A percentile compares a stretch with the other conserved stretches of the same genome.
These are phyloP conservation scores for Ilex asprella DNA, from an alignment of 257 asterid genomes.

Conservation along the genomic window DNA sequence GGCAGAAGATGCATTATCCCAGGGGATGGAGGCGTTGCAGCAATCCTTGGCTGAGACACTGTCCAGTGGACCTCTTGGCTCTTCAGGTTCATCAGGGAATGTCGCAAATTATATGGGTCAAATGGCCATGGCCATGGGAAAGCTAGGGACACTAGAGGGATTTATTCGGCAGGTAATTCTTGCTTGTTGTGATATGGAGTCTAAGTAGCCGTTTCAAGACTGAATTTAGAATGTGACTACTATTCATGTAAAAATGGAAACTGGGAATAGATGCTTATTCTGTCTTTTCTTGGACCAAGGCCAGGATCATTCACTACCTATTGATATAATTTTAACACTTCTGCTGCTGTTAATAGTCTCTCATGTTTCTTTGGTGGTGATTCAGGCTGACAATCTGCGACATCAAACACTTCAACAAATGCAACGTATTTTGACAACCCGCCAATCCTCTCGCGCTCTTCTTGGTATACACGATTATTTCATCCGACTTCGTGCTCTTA, in stretches of 20 bases:
- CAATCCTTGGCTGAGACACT: conserved; percentile 13
- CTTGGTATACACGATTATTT: conserved; percentile 82
- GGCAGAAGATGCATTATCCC: conserved; percentile 13
- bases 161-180: conserved; percentile 10
- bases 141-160: conserved; percentile 16
- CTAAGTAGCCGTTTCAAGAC: too few species aligned
- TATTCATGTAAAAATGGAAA: too few species aligned
- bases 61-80: conserved; percentile 6
- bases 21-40: background rate
- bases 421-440: conserved; percentile 84
- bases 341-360: background rate
- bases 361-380: background rate
- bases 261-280: too few species aligned
- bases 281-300: too few species aligned
- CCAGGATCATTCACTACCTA: too few species aligned
- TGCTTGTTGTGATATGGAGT: too few species aligned
- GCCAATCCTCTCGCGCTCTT: conserved; percentile 92
- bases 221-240: too few species aligned
- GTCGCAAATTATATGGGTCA: conserved; percentile 15
- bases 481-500: conserved; percentile 85
- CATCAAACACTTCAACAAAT: conserved; percentile 89
- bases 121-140: conserved; percentile 15
- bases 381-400: conserved; percentile 88
- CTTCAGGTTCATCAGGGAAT: conserved; percentile 13
- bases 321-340: background rate